Percentiles rank a stretch among this genome's conserved stretches.
Conservation (phyloP, 805 yeast species). For the Kluyveromyces dobzhanskii region DNA sequence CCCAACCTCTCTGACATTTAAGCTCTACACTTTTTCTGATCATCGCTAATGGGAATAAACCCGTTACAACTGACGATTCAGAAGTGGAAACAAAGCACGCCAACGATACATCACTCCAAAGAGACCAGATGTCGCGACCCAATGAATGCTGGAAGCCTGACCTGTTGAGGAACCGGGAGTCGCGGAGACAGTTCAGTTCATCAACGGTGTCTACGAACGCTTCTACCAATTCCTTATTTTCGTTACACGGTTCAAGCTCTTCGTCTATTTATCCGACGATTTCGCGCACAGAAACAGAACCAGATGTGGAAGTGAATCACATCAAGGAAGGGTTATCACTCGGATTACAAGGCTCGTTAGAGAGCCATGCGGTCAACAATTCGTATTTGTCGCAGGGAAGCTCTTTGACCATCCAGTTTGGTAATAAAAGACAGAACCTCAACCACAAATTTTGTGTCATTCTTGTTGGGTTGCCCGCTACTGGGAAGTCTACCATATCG, state of each 20-base stretch:
- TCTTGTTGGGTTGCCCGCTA: slow-evolving; percentile 70
- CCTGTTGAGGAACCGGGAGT: background rate
- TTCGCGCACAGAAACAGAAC: background rate
- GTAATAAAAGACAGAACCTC: slow-evolving; percentile 1
- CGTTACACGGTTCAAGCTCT: slow-evolving; percentile 15
- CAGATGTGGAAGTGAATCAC: background rate
- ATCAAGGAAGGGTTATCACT: background rate
- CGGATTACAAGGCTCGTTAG: background rate
- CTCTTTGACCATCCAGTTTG: slow-evolving; percentile 3
- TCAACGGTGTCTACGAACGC: slow-evolving; percentile 3
- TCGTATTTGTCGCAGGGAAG: slow-evolving; percentile 2
- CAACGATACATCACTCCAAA: too few relatives aligned
- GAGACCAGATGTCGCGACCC: background rate
- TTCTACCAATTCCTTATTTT: slow-evolving; percentile 23
- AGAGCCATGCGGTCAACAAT: background rate
- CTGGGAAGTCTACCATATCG: slow-evolving; percentile 69
- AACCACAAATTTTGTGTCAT: slow-evolving; percentile 49
- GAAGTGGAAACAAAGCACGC: too few relatives aligned
- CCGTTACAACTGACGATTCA: too few relatives aligned
- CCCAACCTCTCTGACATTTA: too few relatives aligned
- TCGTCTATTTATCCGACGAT: slow-evolving; percentile 12
- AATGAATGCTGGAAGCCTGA: background rate
- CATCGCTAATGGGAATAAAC: too few relatives aligned
- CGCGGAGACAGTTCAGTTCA: background rate
- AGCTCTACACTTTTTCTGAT: too few relatives aligned